A percentile compares a stretch with the other conserved stretches of the same genome.
These are phyloP conservation scores for Dryadomyces quercus-mongolicae DNA, from an alignment of 2,329 filamentous ascomycete genomes.

Conservation along the genomic window DNA sequence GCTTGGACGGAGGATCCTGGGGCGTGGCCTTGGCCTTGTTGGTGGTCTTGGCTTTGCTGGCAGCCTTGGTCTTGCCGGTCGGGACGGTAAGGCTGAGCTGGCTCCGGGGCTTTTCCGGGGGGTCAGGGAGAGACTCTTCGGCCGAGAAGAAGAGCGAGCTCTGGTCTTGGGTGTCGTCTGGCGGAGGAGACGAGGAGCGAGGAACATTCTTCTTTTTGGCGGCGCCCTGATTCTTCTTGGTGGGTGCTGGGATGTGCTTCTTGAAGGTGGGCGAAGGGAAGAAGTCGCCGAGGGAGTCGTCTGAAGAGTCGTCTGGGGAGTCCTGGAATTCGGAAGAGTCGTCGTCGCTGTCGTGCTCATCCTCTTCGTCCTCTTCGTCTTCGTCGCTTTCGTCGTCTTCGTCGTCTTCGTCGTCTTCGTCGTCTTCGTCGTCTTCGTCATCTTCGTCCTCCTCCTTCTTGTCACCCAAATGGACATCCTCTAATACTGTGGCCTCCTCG, in stretches of 20 bases:
- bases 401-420: not conserved
- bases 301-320: not conserved
- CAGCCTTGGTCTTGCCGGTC: not conserved
- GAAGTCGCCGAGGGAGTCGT: constrained; percentile 4
- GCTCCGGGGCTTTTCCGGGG: not conserved
- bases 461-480: constrained; percentile 3
- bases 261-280: constrained; percentile 2
- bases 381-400: not conserved
- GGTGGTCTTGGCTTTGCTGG: no score
- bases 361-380: not conserved
- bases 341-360: constrained; percentile 1
- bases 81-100: constrained; percentile 3
- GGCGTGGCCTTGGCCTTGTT: not conserved
- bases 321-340: constrained; percentile 9
- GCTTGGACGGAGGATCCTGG: no score
- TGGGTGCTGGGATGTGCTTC: not conserved
- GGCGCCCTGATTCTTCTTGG: not conserved
- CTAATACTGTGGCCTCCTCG: constrained; percentile 8
- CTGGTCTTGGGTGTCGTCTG: not conserved
- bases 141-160: constrained; percentile 12
- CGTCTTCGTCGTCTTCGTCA: not conserved
- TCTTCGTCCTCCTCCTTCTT: not conserved
- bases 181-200: not conserved
- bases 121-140: constrained; percentile 4
- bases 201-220: not conserved